phyloP scores from a whole-genome alignment of 768 basidiomycete species.

The Dacryopinax spathularia region DNA sequence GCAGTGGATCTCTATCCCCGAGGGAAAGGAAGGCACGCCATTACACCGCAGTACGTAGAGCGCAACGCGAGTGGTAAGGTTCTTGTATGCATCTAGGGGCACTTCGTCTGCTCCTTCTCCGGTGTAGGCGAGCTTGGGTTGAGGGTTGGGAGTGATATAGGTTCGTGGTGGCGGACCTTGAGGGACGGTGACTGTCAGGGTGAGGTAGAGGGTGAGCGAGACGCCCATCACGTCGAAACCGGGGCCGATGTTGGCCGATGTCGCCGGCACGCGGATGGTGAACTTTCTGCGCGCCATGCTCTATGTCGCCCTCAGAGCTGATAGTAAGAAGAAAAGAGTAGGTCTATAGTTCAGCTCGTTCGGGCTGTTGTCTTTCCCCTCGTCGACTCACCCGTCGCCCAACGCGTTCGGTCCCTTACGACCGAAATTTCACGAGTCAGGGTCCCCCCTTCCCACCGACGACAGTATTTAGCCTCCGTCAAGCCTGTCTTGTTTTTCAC shows the following conservation, averaged over 20 bases:
- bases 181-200: constrained; percentile 45
- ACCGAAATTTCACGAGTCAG: constrained; percentile 1
- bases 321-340: neutral
- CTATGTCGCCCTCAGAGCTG: neutral
- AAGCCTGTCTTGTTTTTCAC: neutral
- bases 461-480: neutral
- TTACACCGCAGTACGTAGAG: constrained; percentile 95
- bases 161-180: constrained; percentile 21
- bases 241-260: constrained; percentile 95
- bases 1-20: constrained; percentile 56
- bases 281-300: constrained; percentile 20
- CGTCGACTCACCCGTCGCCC: neutral
- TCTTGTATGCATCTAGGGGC: constrained; percentile 89
- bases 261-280: constrained; percentile 81
- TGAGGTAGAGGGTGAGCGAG: constrained; percentile 75
- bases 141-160: constrained; percentile 12
- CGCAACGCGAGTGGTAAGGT: constrained; percentile 90
- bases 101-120: constrained; percentile 87
- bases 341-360: neutral
- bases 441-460: neutral
- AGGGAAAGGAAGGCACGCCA: constrained; percentile 56
- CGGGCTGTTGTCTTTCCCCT: neutral
- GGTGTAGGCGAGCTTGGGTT: constrained; percentile 57
- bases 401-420: neutral
- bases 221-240: constrained; percentile 99